A percentile compares a stretch with the other conserved stretches of the same genome.
These are phyloP conservation scores for Penicillium coprophilum DNA, from an alignment of 495 filamentous ascomycete genomes.

Conservation along the genomic window DNA sequence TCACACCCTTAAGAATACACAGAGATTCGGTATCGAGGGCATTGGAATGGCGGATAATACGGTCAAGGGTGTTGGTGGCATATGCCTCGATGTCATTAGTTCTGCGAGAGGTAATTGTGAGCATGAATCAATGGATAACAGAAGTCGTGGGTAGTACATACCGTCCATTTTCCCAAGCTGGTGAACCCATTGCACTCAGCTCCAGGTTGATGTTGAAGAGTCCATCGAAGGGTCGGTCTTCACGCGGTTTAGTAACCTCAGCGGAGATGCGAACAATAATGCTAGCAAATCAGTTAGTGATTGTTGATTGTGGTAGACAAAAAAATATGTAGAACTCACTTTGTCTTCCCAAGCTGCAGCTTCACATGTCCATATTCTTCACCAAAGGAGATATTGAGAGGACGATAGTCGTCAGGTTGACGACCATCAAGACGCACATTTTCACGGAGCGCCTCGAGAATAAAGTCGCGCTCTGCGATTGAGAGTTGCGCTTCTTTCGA, in stretches of 20 bases:
- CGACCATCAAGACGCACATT: constrained; percentile 81
- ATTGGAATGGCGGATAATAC: constrained; percentile 84
- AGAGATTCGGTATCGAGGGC: constrained; percentile 94
- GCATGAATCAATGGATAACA: neutral
- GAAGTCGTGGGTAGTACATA: constrained; percentile 34
- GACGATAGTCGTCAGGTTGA: constrained; percentile 71
- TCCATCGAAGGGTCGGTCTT: constrained; percentile 91
- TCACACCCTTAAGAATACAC: constrained; percentile 84
- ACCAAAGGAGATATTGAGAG: constrained; percentile 75
- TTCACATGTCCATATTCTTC: constrained; percentile 91
- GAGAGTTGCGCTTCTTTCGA: constrained; percentile 85
- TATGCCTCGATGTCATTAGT: constrained; percentile 78
- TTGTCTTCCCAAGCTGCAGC: constrained; percentile 86
- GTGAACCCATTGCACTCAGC: constrained; percentile 87
- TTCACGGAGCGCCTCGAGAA: constrained; percentile 72
- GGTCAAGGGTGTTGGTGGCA: constrained; percentile 84
- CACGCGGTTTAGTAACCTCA: constrained; percentile 77
- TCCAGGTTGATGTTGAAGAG: constrained; percentile 89
- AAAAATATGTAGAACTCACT: constrained; percentile 46
- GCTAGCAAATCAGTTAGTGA: constrained; percentile 45
- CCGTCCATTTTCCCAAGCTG: constrained; percentile 83
- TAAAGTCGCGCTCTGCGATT: constrained; percentile 73
- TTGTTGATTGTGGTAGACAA: neutral
- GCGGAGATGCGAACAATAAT: constrained; percentile 83
- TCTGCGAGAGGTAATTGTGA: constrained; percentile 33